These are phyloP conservation scores for Elaeis guineensis DNA, from an alignment of 176 grass and related monocot species.

Conservation along the genomic window DNA sequence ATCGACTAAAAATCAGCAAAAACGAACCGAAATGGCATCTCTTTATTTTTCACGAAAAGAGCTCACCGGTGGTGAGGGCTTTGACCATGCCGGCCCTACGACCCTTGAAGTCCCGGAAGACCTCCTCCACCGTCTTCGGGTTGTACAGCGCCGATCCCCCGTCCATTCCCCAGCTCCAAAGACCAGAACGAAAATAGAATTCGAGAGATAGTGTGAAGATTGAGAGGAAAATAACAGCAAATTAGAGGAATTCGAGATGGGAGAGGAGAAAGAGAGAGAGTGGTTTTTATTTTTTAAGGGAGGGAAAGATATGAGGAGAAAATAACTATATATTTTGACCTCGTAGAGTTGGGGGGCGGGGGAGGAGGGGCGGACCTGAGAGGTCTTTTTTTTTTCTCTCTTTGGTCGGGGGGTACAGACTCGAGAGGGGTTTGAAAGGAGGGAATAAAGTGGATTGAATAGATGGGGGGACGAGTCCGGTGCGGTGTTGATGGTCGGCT, in stretches of 20 bases:
- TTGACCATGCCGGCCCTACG: constrained; percentile 70
- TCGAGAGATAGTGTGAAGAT: neutral
- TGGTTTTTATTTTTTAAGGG: neutral
- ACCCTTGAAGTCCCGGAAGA: constrained; percentile 89
- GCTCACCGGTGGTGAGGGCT: constrained; percentile 71
- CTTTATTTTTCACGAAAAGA: neutral
- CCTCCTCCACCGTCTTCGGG: constrained; percentile 90
- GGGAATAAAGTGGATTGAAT: constrained; percentile 49
- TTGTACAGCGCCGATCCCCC: constrained; percentile 45
- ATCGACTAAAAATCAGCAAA: neutral
- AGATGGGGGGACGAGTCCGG: constrained; percentile 27
- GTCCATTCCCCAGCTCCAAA: constrained; percentile 39
- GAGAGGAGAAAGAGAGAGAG: neutral
- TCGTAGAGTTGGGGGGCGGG: neutral
- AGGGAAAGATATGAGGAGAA: constrained; percentile 2
- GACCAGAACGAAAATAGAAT: neutral
- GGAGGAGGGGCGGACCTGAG: constrained; percentile 26
- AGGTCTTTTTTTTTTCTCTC: neutral
- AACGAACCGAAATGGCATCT: too few relatives aligned
- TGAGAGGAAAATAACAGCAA: neutral
- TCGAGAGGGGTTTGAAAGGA: constrained; percentile 12
- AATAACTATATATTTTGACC: constrained; percentile 14
- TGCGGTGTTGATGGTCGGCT: neutral
- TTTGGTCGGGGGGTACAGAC: too few relatives aligned
- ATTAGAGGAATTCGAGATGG: neutral